Evolutionary conservation across 805 yeast genomes (phyloP).

Genomic region (Zygosaccharomyces gambellarensis): DNA sequence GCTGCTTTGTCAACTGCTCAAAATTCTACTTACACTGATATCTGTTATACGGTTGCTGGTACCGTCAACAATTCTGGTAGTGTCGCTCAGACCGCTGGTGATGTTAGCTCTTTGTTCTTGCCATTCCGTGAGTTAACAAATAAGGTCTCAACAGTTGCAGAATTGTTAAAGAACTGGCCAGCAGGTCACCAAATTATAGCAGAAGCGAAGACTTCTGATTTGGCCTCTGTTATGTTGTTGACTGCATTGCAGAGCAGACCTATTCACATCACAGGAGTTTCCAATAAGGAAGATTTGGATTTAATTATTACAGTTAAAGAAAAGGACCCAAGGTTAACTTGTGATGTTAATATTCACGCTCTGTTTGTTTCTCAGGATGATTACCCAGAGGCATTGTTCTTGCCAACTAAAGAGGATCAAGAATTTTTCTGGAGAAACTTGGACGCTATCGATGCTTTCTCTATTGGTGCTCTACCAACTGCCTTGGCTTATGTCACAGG

Average conservation of each 20-base stretch:
- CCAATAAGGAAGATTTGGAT: conserved; percentile 73
- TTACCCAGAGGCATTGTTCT: conserved; percentile 62
- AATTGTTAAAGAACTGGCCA: conserved; percentile 84
- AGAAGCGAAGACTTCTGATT: conserved; percentile 85
- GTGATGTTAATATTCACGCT: conserved; percentile 80
- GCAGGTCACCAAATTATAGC: conserved; percentile 76
- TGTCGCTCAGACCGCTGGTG: conserved; percentile 55
- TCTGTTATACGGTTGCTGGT: conserved; percentile 77
- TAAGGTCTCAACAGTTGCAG: conserved; percentile 72
- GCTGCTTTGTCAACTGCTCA: conserved; percentile 52
- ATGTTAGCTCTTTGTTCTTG: conserved; percentile 75
- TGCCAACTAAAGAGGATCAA: conserved; percentile 81
- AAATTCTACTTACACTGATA: conserved; percentile 72
- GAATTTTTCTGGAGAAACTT: conserved; percentile 74
- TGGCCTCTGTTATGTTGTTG: conserved; percentile 86
- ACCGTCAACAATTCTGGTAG: conserved; percentile 61
- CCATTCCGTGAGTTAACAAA: conserved; percentile 70
- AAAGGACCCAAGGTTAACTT: conserved; percentile 76
- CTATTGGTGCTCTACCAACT: conserved; percentile 76
- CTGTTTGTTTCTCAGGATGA: conserved; percentile 71
- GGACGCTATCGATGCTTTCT: conserved; percentile 73
- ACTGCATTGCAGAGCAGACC: conserved; percentile 83
- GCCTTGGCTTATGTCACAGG: conserved; percentile 63
- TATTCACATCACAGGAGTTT: conserved; percentile 84
- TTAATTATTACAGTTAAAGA: conserved; percentile 81